A percentile compares a stretch with the other conserved stretches of the same genome.
Evolutionary conservation across 441 rosid genomes (phyloP).

Genomic region (Gossypium trilobum): DNA sequence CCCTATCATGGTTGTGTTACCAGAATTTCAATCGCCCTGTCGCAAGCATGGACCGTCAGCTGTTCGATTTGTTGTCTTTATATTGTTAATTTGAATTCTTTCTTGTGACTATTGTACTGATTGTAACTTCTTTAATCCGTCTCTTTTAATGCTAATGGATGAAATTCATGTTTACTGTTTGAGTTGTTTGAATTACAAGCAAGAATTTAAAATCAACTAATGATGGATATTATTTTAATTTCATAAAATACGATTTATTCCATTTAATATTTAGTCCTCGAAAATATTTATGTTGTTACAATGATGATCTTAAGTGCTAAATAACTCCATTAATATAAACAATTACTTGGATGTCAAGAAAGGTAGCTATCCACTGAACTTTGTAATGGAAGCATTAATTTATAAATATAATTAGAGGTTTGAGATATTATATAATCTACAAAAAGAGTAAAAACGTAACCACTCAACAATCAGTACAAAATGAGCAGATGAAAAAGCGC

Average conservation of each 20-base stretch:
- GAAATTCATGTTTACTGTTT: background rate
- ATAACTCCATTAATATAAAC: background rate
- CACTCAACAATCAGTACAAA: too few species aligned
- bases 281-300: background rate
- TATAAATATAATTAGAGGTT: background rate
- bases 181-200: background rate
- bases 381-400: background rate
- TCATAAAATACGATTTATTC: too few species aligned
- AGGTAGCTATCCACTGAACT: background rate
- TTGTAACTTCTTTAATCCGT: background rate
- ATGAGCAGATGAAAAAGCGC: too few species aligned
- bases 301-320: background rate
- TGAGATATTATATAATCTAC: background rate
- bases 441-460: too few species aligned
- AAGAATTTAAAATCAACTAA: too few species aligned
- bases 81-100: slow-evolving; percentile 7
- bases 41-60: background rate
- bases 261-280: background rate
- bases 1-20: background rate
- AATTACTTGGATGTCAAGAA: background rate
- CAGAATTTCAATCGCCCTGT: background rate
- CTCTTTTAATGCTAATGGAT: background rate
- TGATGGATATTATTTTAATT: too few species aligned
- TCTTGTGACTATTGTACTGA: slow-evolving; percentile 2
- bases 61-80: background rate